Conservation (phyloP, 2,329 filamentous ascomycete species). For the Fusarium metavorans region DNA sequence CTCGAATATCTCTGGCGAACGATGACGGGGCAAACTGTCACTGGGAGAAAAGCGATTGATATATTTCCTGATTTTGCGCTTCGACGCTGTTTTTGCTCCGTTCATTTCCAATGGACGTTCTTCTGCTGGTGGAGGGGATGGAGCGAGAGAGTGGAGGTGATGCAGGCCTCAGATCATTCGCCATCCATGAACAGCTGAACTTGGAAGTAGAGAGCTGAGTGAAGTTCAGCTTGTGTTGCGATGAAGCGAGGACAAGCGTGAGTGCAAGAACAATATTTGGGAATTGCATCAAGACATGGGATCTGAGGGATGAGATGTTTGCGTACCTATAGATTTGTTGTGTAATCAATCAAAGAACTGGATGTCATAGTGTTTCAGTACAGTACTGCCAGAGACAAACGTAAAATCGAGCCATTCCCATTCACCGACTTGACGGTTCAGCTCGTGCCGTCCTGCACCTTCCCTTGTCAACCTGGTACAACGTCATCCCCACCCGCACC, state of each 20-base stretch:
- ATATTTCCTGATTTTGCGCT: not conserved
- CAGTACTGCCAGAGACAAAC: not conserved
- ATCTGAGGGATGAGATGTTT: not conserved
- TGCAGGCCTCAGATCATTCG: not conserved
- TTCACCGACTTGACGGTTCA: slow-evolving; percentile 15
- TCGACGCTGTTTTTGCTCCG: not conserved
- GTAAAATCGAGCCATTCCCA: slow-evolving; percentile 6
- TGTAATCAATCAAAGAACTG: not conserved
- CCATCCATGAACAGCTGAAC: slow-evolving; percentile 33
- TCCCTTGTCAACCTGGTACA: slow-evolving; percentile 5
- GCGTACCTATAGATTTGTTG: not conserved
- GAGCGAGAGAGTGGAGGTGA: not conserved
- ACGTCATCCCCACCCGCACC: slow-evolving; percentile 27
- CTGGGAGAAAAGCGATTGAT: not conserved
- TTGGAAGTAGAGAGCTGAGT: not conserved
- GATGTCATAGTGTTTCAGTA: not conserved
- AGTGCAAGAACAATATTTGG: not conserved
- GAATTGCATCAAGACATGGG: not conserved
- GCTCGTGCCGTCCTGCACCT: slow-evolving; percentile 26
- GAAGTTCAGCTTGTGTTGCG: not conserved
- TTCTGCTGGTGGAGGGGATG: not conserved
- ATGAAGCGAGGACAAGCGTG: not conserved
- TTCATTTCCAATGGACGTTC: not conserved
- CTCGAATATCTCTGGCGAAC: not conserved
- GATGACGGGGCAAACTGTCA: slow-evolving; percentile 1